Percentiles rank a stretch among this genome's conserved stretches.
These are phyloP conservation scores for Phytophthora vignae DNA, from an alignment of 352 stramenopile genomes.

Conservation along the genomic window DNA sequence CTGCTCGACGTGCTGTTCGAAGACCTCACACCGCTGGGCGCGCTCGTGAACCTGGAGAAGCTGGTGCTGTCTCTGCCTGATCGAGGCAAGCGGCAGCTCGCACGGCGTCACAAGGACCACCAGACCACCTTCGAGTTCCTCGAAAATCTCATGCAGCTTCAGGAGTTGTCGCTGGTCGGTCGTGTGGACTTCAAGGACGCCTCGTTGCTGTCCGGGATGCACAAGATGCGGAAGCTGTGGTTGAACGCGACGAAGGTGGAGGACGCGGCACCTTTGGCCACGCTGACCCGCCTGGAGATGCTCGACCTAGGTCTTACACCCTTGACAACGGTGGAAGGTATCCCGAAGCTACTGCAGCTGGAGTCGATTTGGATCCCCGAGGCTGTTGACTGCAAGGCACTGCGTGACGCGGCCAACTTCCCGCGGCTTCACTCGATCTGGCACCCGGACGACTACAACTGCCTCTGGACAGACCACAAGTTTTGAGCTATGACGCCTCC, in stretches of 20 bases:
- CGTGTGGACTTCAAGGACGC: slow-evolving; percentile 73
- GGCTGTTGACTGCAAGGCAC: slow-evolving; percentile 44
- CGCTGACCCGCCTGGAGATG: slow-evolving; percentile 45
- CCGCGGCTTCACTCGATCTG: slow-evolving; percentile 46
- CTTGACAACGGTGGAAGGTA: slow-evolving; percentile 46
- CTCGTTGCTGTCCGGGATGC: slow-evolving; percentile 42
- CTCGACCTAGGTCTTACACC: slow-evolving; percentile 65
- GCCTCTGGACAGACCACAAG: slow-evolving; percentile 67
- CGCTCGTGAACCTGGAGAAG: slow-evolving; percentile 57
- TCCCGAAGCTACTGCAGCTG: slow-evolving; percentile 43
- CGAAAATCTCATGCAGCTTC: slow-evolving; percentile 37
- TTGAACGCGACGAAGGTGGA: slow-evolving; percentile 66
- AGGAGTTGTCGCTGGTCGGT: slow-evolving; percentile 59
- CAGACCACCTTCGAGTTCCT: slow-evolving; percentile 63
- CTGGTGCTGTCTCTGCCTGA: slow-evolving; percentile 56
- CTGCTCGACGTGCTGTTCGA: slow-evolving; percentile 61
- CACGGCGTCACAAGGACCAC: slow-evolving; percentile 45
- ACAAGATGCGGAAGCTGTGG: slow-evolving; percentile 51
- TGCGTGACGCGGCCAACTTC: slow-evolving; percentile 37
- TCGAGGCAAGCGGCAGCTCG: slow-evolving; percentile 53
- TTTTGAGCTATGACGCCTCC: slow-evolving; percentile 32
- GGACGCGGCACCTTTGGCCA: slow-evolving; percentile 39
- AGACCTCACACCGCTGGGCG: slow-evolving; percentile 51
- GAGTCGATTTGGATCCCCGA: slow-evolving; percentile 62
- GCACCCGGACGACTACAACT: slow-evolving; percentile 74